Conservation (phyloP, 1,284 basidiomycete species). For the Cryptococcus sp. region DNA sequence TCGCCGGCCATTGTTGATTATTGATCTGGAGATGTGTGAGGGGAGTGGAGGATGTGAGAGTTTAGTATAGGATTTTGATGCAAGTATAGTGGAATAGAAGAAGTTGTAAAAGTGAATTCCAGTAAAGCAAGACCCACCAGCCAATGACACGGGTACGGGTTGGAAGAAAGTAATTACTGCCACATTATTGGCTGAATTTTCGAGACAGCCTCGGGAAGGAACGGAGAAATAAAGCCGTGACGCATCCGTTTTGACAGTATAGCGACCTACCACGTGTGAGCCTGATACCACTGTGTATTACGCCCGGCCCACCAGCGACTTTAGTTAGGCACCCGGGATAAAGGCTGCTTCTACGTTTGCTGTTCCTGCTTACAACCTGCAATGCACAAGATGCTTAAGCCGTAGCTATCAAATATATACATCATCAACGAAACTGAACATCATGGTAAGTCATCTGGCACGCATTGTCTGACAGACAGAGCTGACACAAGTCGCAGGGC, state of each 20-base stretch:
- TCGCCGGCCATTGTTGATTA: conserved; percentile 25
- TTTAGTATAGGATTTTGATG: neutral
- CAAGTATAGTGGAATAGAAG: conserved; percentile 4
- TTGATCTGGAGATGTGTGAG: neutral
- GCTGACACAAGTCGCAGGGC: conserved; percentile 23
- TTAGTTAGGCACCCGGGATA: too few species aligned
- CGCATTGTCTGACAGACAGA: neutral
- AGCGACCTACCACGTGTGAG: too few species aligned
- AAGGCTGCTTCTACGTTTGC: too few species aligned
- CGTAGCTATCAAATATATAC: neutral
- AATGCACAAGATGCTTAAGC: neutral
- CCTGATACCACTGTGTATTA: too few species aligned
- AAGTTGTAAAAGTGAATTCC: neutral
- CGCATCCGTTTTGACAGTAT: too few species aligned
- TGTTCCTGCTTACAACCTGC: neutral
- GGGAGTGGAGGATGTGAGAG: conserved; percentile 1
- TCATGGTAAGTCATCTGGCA: conserved; percentile 11
- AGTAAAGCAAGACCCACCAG: too few species aligned
- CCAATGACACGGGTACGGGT: too few species aligned
- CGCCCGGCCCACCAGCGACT: too few species aligned
- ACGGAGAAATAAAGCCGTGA: too few species aligned
- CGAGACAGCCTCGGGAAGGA: too few species aligned
- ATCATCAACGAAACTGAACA: conserved; percentile 3
- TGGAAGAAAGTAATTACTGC: too few species aligned
- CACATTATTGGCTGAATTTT: too few species aligned